A percentile compares a stretch with the other conserved stretches of the same genome.
phyloP scores from a whole-genome alignment of 805 yeast genomes.

The Teunomyces cretensis region DNA sequence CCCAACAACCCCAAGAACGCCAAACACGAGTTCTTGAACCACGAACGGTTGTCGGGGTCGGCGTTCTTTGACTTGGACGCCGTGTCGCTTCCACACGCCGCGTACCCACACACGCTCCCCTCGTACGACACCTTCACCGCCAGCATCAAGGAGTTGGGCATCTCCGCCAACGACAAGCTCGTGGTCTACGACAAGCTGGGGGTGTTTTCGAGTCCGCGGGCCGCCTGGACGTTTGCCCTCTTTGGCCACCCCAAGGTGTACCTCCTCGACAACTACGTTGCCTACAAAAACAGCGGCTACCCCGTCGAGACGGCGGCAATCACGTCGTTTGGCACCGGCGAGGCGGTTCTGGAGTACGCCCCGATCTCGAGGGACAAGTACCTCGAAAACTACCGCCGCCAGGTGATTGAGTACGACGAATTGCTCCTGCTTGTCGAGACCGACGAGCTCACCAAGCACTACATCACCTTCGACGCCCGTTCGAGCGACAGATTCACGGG shows the following conservation, averaged over 20 bases:
- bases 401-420: constrained; percentile 68
- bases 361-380: constrained; percentile 26
- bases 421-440: constrained; percentile 55
- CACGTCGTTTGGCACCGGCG: constrained; percentile 16
- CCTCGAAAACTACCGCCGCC: constrained; percentile 34
- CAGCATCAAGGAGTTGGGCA: constrained; percentile 56
- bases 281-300: constrained; percentile 47
- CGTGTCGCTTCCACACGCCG: constrained; percentile 55
- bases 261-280: constrained; percentile 66
- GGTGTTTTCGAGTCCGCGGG: constrained; percentile 85
- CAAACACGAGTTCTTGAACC: constrained; percentile 49
- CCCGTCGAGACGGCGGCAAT: constrained; percentile 42
- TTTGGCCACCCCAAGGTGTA: constrained; percentile 74
- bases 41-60: constrained; percentile 63
- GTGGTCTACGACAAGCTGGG: constrained; percentile 86
- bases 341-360: constrained; percentile 12
- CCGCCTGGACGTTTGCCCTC: constrained; percentile 82
- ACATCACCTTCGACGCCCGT: constrained; percentile 78
- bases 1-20: constrained; percentile 70
- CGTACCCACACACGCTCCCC: constrained; percentile 93
- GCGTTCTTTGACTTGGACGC: constrained; percentile 78
- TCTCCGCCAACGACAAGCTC: constrained; percentile 53
- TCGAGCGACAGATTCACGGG: constrained; percentile 75
- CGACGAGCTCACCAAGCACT: constrained; percentile 44
- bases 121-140: constrained; percentile 51